Conservation (phyloP, 2,329 filamentous ascomycete genomes). For the Hypomyces rosellus region DNA sequence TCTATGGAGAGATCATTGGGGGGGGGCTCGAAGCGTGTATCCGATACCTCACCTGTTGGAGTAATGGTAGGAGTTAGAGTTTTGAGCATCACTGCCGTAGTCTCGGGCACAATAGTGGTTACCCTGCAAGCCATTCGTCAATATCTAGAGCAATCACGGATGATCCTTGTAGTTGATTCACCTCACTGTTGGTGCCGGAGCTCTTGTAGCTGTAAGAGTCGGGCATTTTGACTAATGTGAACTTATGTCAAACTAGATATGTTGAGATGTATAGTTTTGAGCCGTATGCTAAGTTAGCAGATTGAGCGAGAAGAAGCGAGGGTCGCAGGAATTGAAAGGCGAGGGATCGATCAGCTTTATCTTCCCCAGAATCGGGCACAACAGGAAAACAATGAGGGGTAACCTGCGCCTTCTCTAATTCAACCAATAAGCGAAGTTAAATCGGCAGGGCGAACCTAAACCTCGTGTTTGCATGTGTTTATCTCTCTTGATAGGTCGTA, state of each 20-base stretch:
- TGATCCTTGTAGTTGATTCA: constrained; percentile 23
- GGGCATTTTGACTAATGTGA: constrained; percentile 14
- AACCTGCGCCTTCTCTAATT: too few relatives aligned
- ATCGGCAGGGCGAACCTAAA: too few relatives aligned
- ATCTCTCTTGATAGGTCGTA: too few relatives aligned
- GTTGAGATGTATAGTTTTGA: not conserved
- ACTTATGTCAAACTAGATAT: not conserved
- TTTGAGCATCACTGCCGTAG: constrained; percentile 50
- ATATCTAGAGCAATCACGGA: not conserved
- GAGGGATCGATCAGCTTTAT: too few relatives aligned
- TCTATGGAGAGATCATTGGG: too few relatives aligned
- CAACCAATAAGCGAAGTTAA: too few relatives aligned
- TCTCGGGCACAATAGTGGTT: constrained; percentile 63
- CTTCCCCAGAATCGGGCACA: too few relatives aligned
- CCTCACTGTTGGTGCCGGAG: constrained; percentile 58
- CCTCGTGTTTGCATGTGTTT: too few relatives aligned
- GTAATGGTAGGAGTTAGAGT: constrained; percentile 60
- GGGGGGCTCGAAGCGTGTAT: not conserved
- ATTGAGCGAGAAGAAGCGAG: too few relatives aligned
- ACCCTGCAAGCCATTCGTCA: constrained; percentile 38
- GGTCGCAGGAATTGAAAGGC: too few relatives aligned
- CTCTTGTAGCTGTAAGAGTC: constrained; percentile 37
- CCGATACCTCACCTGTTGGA: constrained; percentile 48
- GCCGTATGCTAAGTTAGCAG: not conserved
- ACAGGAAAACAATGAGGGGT: too few relatives aligned